Conservation (phyloP, 2,329 filamentous ascomycete genomes). For the Stagonosporopsis rhizophila region DNA sequence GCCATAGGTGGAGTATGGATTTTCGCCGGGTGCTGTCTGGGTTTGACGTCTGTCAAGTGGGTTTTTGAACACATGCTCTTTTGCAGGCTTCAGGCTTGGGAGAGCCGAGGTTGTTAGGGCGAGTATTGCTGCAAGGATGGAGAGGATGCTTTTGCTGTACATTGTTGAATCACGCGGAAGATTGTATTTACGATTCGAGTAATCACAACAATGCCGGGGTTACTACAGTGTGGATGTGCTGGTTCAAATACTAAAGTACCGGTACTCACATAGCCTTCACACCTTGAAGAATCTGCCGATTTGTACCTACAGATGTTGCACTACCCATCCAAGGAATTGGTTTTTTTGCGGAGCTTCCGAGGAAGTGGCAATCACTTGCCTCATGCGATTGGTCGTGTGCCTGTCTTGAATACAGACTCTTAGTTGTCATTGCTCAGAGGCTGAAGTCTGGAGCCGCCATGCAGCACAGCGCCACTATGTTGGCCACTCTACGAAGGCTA, state of each 20-base stretch:
- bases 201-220: too few species aligned
- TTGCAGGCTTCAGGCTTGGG: not conserved
- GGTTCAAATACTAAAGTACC: not conserved
- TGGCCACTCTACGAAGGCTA: not conserved
- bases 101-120: not conserved
- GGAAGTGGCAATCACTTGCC: not conserved
- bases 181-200: not conserved
- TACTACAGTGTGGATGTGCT: not conserved
- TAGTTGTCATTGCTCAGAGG: not conserved
- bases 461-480: not conserved
- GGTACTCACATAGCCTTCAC: not conserved
- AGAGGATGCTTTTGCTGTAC: not conserved
- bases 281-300: not conserved
- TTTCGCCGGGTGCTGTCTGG: not conserved
- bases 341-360: not conserved
- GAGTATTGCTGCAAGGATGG: not conserved
- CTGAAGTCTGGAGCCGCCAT: slow-evolving; percentile 1
- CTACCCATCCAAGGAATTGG: not conserved
- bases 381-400: not conserved
- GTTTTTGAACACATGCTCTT: not conserved
- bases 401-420: not conserved
- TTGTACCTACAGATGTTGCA: not conserved
- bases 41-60: slow-evolving; percentile 3
- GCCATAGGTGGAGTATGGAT: not conserved
- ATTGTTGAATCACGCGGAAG: not conserved